A percentile compares a stretch with the other conserved stretches of the same genome.
These are phyloP conservation scores for Aspergillus aculeatinus DNA, from an alignment of 2,329 filamentous ascomycete genomes.

Conservation along the genomic window DNA sequence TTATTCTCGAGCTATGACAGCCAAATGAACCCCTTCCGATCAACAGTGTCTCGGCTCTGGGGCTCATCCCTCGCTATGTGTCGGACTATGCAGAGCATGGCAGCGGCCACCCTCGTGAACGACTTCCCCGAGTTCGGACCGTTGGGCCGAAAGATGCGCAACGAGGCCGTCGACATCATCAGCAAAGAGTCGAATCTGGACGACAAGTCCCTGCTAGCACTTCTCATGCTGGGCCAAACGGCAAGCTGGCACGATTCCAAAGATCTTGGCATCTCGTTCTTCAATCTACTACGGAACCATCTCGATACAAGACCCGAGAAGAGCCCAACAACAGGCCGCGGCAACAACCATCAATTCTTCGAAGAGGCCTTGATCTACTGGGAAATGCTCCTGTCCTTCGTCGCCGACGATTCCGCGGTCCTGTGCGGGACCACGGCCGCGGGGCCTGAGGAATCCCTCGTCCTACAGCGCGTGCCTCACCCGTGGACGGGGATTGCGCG, in stretches of 20 bases:
- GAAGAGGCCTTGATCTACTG: conserved; percentile 58
- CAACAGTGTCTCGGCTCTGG: conserved; percentile 58
- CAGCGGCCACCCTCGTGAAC: conserved; percentile 60
- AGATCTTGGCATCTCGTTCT: conserved; percentile 55
- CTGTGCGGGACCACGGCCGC: conserved; percentile 23
- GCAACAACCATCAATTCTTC: conserved; percentile 54
- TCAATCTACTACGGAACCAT: conserved; percentile 45
- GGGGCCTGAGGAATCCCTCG: conserved; percentile 27
- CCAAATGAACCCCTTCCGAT: conserved; percentile 60
- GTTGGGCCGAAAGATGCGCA: conserved; percentile 52
- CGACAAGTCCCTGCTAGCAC: conserved; percentile 57
- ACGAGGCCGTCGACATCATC: conserved; percentile 54
- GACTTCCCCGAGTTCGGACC: conserved; percentile 55
- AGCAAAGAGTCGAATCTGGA: conserved; percentile 49
- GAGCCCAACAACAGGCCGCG: conserved; percentile 15
- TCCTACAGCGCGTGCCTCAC: conserved; percentile 38
- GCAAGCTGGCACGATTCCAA: conserved; percentile 60
- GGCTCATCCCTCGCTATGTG: conserved; percentile 59
- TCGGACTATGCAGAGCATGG: conserved; percentile 64
- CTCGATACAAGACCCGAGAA: conserved; percentile 43
- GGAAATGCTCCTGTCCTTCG: conserved; percentile 60
- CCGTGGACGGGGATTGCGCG: conserved; percentile 43
- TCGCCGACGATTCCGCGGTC: conserved; percentile 42
- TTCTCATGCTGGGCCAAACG: conserved; percentile 60
- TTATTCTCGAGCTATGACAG: conserved; percentile 66